phyloP scores from a whole-genome alignment of 2,329 filamentous ascomycete species.

The Penicillium fuscoglaucum region DNA sequence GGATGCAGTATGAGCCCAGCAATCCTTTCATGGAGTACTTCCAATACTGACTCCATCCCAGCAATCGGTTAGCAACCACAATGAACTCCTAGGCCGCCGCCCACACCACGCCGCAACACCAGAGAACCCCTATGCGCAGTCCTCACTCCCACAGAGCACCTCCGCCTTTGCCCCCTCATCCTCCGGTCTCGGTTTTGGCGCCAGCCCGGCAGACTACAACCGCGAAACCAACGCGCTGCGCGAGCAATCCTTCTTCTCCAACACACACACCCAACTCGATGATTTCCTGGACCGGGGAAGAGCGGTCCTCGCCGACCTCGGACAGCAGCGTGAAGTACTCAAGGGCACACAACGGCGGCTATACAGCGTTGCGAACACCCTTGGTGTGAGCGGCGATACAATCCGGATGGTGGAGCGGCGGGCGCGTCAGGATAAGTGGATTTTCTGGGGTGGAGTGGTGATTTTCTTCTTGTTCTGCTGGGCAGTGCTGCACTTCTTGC shows the following conservation, averaged over 20 bases:
- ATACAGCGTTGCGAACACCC: constrained; percentile 89
- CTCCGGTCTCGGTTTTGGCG: constrained; percentile 48
- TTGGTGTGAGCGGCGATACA: constrained; percentile 91
- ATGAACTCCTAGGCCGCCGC: constrained; percentile 80
- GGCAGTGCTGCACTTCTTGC: constrained; percentile 80
- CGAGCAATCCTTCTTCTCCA: constrained; percentile 83
- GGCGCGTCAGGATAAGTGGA: constrained; percentile 95
- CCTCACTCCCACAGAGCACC: constrained; percentile 42
- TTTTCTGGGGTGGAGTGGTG: constrained; percentile 84
- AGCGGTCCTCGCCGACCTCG: constrained; percentile 83
- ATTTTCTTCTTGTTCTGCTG: constrained; percentile 91
- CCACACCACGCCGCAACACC: constrained; percentile 77
- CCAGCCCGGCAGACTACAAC: constrained; percentile 56
- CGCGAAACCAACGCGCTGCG: constrained; percentile 81
- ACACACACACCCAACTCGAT: constrained; percentile 81
- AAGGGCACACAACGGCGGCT: constrained; percentile 90
- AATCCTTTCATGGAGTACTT: not conserved
- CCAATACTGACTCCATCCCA: constrained; percentile 25
- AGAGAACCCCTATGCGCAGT: constrained; percentile 87
- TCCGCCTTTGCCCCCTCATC: constrained; percentile 45
- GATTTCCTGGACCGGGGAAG: constrained; percentile 91
- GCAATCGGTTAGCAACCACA: constrained; percentile 67
- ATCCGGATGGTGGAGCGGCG: constrained; percentile 94
- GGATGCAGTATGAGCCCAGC: constrained; percentile 57
- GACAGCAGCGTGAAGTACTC: constrained; percentile 87